Evolutionary conservation across 148 eudicot genomes (phyloP), one percentile per base, ranked within the genome.

Genomic region (Amaranthus hypochondriacus): DNA sequence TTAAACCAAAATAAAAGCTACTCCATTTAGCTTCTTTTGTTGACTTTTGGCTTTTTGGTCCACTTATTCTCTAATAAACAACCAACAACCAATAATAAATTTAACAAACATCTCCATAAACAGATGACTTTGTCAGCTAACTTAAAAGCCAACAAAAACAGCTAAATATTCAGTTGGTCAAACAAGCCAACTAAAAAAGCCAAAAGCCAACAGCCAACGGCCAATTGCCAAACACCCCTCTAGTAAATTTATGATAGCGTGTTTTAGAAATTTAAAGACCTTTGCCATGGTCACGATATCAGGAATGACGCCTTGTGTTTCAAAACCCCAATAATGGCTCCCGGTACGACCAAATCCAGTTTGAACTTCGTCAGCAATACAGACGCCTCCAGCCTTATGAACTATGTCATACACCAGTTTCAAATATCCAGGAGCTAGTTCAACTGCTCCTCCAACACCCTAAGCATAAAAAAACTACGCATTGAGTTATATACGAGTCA

Each of bases 371-470:
- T 92, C 96, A 55, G 98, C 98, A 61, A 92, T 90, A 75, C 98
- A 92, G 51, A 92, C 91, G 47, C 96, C 98, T 74, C 98, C 96
- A 81, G 97, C 96, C 73, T 87, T 92, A 62, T 81, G 97, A 57
- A 95, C 94, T 67, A 86, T 87, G 66, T 92, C 97, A 69, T 95
- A 95, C 50, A 89, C 98, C 79, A 72, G 58, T 77, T 84, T 89
- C 80, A 95, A 76, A 81, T 92, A 95, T 66, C 98, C 98, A 28
- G 98, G 94, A 42, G 97, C 93, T 77, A 95, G 86, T 79, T 92
- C 98, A 83, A 95, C 98, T 55, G 98, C 90, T 83, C 98, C 98
- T 58, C 98, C 98, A 81, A 87, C 98, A 65, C 98, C 98, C 98
- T 95, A 79, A 49, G 65, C 50, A 70, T 58, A 57, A 39, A 66